Conservation (phyloP, 2,329 filamentous ascomycete species). For the Trematosphaeria pertusa region DNA sequence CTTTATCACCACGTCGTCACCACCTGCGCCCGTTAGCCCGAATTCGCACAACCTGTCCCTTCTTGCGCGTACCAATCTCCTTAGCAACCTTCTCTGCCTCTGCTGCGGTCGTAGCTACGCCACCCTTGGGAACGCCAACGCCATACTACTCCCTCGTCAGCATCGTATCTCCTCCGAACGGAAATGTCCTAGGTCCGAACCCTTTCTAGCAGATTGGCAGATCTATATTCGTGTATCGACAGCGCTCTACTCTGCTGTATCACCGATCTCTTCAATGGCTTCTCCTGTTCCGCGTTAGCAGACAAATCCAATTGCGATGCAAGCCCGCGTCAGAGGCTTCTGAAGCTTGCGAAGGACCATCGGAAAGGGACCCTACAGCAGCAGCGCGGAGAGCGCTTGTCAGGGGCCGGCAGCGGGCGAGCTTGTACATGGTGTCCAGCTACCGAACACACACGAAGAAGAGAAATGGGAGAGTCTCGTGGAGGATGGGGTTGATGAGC, state of each 20-base stretch:
- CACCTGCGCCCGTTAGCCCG: conserved; percentile 56
- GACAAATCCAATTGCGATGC: conserved; percentile 29
- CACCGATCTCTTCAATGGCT: conserved; percentile 62
- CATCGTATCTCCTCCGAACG: conserved; percentile 13
- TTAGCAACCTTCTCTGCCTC: conserved; percentile 94
- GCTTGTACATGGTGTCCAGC: conserved; percentile 77
- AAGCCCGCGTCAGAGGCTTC: conserved; percentile 41
- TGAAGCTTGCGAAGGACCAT: conserved; percentile 20
- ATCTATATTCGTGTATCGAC: conserved; percentile 98
- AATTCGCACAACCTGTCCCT: conserved; percentile 22
- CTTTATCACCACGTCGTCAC: conserved; percentile 99
- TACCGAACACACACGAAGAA: conserved; percentile 32
- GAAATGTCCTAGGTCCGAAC: conserved; percentile 49
- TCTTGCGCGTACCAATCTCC: conserved; percentile 70
- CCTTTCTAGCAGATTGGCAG: conserved; percentile 83
- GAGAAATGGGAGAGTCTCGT: conserved; percentile 6
- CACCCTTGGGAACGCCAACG: conserved; percentile 88
- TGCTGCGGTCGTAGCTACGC: conserved; percentile 79
- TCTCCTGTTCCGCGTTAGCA: conserved; percentile 58
- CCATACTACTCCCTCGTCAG: conserved; percentile 73
- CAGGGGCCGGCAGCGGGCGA: conserved; percentile 78
- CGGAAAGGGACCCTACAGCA: conserved; percentile 64
- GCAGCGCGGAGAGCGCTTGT: conserved; percentile 79
- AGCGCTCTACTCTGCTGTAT: conserved; percentile 85
- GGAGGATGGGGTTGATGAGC: conserved; percentile 28